Evolutionary conservation across 768 basidiomycete species (phyloP).

Genomic region (Botryobasidium botryosum): DNA sequence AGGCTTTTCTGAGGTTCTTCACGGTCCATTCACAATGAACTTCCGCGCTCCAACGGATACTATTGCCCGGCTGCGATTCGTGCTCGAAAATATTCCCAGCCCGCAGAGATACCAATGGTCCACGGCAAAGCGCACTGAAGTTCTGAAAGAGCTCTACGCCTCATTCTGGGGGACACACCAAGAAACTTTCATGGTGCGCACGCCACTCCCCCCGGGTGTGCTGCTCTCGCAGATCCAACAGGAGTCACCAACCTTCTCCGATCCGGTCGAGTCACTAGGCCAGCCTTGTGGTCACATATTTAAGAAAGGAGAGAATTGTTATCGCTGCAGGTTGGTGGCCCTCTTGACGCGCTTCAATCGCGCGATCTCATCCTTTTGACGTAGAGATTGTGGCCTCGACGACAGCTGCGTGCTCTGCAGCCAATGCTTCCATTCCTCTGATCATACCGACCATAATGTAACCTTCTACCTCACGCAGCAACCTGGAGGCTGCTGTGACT

Average conservation of each 20-base stretch:
- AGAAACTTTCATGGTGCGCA: constrained; percentile 47
- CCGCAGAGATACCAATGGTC: constrained; percentile 42
- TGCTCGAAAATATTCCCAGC: constrained; percentile 66
- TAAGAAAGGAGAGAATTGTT: constrained; percentile 81
- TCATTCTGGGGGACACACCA: constrained; percentile 68
- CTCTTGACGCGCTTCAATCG: not conserved
- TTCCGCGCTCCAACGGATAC: constrained; percentile 41
- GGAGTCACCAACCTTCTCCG: too few species aligned
- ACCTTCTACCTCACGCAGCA: constrained; percentile 88
- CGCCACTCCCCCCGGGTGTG: constrained; percentile 36
- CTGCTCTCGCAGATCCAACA: constrained; percentile 56
- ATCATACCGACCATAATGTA: constrained; percentile 77
- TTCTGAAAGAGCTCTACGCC: constrained; percentile 64
- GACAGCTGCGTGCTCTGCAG: constrained; percentile 83
- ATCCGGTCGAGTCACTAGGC: constrained; percentile 38
- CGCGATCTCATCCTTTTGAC: constrained; percentile 2
- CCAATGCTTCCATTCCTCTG: constrained; percentile 76
- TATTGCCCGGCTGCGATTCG: constrained; percentile 54
- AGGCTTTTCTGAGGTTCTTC: constrained; percentile 5
- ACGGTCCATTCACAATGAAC: constrained; percentile 6
- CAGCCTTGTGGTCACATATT: constrained; percentile 73
- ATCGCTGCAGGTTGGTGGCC: constrained; percentile 72
- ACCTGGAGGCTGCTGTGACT: constrained; percentile 87
- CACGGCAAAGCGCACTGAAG: constrained; percentile 38
- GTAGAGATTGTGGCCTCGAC: constrained; percentile 79